Evolutionary conservation across 2,329 filamentous ascomycete genomes (phyloP).

Genomic region (Aspergillus eucalypticola): DNA sequence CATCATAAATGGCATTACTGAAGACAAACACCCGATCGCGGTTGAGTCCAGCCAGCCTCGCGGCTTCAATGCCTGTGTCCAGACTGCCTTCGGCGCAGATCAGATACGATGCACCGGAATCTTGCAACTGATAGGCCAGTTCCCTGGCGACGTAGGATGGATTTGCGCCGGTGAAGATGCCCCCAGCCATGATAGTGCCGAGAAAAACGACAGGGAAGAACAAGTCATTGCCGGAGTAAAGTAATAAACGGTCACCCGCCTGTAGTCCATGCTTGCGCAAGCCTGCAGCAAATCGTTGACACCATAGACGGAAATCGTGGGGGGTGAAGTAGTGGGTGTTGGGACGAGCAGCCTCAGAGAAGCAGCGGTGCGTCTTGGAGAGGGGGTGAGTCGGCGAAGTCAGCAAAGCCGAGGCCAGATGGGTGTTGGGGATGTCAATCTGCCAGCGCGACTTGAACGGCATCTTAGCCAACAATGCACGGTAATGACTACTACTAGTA

Average conservation of each 20-base stretch:
- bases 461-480: constrained; percentile 41
- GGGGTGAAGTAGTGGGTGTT: constrained; percentile 67
- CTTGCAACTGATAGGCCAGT: constrained; percentile 71
- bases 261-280: constrained; percentile 64
- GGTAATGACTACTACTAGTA: too few species aligned
- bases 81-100: constrained; percentile 60
- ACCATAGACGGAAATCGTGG: constrained; percentile 66
- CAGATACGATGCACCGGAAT: constrained; percentile 68
- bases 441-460: constrained; percentile 54
- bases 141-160: constrained; percentile 69
- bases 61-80: constrained; percentile 66
- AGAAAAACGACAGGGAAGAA: constrained; percentile 71
- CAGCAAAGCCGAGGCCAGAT: constrained; percentile 48
- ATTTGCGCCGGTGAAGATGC: constrained; percentile 75
- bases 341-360: constrained; percentile 67
- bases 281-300: constrained; percentile 71
- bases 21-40: constrained; percentile 64
- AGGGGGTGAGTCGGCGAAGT: constrained; percentile 50
- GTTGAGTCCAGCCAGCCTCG: constrained; percentile 57
- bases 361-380: constrained; percentile 47
- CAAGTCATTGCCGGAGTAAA: constrained; percentile 73
- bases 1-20: constrained; percentile 57
- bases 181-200: constrained; percentile 74
- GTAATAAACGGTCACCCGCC: constrained; percentile 68
- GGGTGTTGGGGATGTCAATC: constrained; percentile 49